These are phyloP conservation scores for Aspergillus texensis DNA, from an alignment of 2,329 filamentous ascomycete species.

Conservation along the genomic window DNA sequence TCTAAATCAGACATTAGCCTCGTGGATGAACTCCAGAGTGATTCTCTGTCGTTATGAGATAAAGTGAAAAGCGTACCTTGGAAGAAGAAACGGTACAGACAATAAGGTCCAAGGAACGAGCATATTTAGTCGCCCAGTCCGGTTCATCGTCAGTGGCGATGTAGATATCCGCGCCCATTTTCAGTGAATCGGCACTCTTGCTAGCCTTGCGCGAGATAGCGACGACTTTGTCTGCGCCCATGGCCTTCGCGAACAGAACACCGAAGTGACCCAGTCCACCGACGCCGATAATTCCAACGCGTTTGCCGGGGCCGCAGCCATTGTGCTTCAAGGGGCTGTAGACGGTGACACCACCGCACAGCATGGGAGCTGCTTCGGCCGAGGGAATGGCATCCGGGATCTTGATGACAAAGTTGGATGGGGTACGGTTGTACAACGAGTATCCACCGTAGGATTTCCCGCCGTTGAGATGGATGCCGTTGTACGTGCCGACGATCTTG, in stretches of 20 bases:
- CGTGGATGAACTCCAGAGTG: neutral
- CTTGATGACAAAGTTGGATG: conserved; percentile 61
- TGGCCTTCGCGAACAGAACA: conserved; percentile 69
- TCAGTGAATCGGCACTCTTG: conserved; percentile 57
- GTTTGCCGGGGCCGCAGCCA: conserved; percentile 70
- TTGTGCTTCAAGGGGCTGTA: conserved; percentile 71
- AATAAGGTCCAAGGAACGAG: conserved; percentile 57
- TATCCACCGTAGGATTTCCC: conserved; percentile 69
- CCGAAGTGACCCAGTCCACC: conserved; percentile 77
- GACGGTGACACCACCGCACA: conserved; percentile 77
- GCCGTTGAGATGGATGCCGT: conserved; percentile 50
- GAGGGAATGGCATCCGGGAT: conserved; percentile 57
- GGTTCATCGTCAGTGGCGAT: conserved; percentile 60
- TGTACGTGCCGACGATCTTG: conserved; percentile 36
- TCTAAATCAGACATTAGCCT: conserved; percentile 33
- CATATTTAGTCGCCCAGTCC: conserved; percentile 55
- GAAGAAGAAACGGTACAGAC: conserved; percentile 59
- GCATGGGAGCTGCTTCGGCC: conserved; percentile 66
- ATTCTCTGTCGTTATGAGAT: neutral
- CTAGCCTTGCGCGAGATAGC: conserved; percentile 56
- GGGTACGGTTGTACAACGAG: conserved; percentile 58
- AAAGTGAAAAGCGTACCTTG: conserved; percentile 38
- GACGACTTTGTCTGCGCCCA: conserved; percentile 67
- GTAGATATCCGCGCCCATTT: conserved; percentile 59
- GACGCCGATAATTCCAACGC: conserved; percentile 71